Conservation (phyloP, 2,329 filamentous ascomycete genomes). For the Penicillium occitanis region DNA sequence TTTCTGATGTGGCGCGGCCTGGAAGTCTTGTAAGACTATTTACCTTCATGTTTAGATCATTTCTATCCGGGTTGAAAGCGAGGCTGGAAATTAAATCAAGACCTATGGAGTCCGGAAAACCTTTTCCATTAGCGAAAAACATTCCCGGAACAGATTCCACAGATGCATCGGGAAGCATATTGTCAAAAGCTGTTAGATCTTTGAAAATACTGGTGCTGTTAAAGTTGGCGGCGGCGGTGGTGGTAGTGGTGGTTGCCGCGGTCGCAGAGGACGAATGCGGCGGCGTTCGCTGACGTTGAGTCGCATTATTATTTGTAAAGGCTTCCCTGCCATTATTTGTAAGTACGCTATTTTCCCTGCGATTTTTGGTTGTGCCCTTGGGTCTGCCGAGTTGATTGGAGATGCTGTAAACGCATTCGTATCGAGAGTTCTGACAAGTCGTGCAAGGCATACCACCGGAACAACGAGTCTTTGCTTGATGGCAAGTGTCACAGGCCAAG, state of each 20-base stretch:
- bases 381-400: slow-evolving; percentile 15
- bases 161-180: neutral
- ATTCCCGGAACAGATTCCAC: neutral
- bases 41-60: neutral
- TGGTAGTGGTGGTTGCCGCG: neutral
- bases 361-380: slow-evolving; percentile 7
- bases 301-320: neutral
- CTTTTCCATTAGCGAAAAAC: neutral
- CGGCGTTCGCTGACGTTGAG: neutral
- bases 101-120: neutral
- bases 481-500: slow-evolving; percentile 13
- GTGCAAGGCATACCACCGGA: slow-evolving; percentile 26
- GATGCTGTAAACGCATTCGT: slow-evolving; percentile 10
- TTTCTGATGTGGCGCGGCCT: neutral
- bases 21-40: neutral
- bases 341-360: neutral
- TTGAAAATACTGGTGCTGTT: neutral
- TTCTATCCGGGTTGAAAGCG: neutral
- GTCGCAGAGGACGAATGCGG: neutral
- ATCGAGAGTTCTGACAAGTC: slow-evolving; percentile 7
- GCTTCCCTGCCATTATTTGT: neutral
- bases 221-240: neutral
- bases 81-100: neutral
- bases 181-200: neutral
- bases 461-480: slow-evolving; percentile 21